Conservation (phyloP, 257 asterid genomes). For the Solanum medicagineum region DNA sequence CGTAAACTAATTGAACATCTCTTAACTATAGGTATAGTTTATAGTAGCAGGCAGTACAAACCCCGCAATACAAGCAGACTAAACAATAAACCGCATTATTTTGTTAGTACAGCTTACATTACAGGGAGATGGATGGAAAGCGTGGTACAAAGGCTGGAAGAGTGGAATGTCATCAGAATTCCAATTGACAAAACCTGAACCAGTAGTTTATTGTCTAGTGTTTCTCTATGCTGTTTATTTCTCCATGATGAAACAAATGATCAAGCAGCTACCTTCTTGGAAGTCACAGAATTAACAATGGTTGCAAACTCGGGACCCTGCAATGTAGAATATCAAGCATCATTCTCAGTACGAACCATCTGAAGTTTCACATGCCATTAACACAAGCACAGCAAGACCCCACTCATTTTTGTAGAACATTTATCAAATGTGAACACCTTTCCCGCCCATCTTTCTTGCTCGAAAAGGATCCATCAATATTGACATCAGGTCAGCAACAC, state of each 20-base stretch:
- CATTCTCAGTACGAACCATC: background rate
- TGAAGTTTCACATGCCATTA: background rate
- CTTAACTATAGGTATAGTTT: background rate
- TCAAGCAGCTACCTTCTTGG: slow-evolving; percentile 90
- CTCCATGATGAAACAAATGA: background rate
- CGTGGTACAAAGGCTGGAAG: background rate
- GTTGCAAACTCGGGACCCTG: slow-evolving; percentile 97
- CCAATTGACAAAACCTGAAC: background rate
- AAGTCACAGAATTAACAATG: slow-evolving; percentile 76
- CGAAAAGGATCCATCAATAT: background rate
- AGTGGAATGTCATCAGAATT: slow-evolving; percentile 5
- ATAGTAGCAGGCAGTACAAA: background rate
- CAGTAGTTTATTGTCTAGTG: background rate
- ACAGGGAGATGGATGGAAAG: background rate
- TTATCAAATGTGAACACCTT: background rate
- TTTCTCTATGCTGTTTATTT: slow-evolving; percentile 7
- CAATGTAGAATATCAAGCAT: slow-evolving; percentile 8
- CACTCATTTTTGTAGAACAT: background rate
- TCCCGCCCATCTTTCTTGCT: background rate
- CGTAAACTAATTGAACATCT: background rate
- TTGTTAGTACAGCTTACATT: background rate
- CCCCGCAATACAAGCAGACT: background rate
- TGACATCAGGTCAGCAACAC: background rate
- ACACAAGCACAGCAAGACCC: background rate
- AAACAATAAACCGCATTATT: background rate